Evolutionary conservation across 768 basidiomycete species (phyloP), one percentile per base, ranked within the genome.

Genomic region (Amanita fuliginea): DNA sequence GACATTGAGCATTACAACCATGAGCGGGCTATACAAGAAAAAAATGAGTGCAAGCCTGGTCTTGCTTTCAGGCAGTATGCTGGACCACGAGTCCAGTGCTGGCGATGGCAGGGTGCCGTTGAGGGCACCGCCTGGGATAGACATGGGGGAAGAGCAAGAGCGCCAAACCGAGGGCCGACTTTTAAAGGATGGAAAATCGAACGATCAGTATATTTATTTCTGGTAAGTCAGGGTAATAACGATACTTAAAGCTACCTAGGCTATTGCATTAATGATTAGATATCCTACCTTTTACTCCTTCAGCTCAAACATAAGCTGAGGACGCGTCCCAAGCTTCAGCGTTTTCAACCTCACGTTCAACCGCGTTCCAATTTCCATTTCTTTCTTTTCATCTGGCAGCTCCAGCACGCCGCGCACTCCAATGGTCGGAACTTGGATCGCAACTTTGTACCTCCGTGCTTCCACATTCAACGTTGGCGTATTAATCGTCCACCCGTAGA

Each of bases 1-100:
- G 42, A 84, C 77, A 61, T 97, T 93, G 51, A 91, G 60, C 6
- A 81, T 55, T 42, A 94, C 75, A 44, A 71, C 75, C 54, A 88
- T 56, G 42, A 89, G 36, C 2, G 91, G 89, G 11, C 80, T 64
- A 54, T 82, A 88, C 37, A 93, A 57, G 43, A 89, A 57, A 65
- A 72, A 55, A 68, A 75, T 56, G 18, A 76, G 56, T 19, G 69
- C 50, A 6, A 68, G 59, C 41, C 70, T 67, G 5, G 69, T 64
- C 60, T 56, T 74, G 72, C 2, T 70, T 67, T 70, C 64, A 5
- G 62, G 60, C 3, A 76, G 57, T 46, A 71, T 73, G 42, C 67
- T 67, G 3, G 70, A 64, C 74, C 73, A 76, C 22, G 59, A 63
- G 54, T 74, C 71, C 10, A 61, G 56, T 54, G 65, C 51, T 22